These are phyloP conservation scores for Rauvolfia tetraphylla DNA, from an alignment of 257 asterid genomes.

Conservation along the genomic window DNA sequence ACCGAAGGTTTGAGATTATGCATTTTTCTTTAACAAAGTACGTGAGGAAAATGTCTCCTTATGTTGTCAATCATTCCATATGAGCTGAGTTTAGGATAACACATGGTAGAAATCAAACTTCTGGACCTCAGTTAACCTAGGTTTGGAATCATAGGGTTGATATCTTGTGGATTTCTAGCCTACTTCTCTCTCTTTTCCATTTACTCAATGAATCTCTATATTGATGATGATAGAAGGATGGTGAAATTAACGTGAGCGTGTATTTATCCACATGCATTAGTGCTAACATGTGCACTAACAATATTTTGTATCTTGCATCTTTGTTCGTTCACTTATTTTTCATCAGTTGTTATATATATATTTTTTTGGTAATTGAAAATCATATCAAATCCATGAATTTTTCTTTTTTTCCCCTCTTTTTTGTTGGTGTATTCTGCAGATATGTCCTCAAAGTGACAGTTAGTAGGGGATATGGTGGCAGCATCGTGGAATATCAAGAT, in stretches of 20 bases:
- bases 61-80: not conserved
- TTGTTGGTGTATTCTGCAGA: slow-evolving; percentile 40
- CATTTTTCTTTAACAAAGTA: not conserved
- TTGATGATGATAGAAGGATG: not conserved
- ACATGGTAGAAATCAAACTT: not conserved
- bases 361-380: not conserved
- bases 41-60: not conserved
- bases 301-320: not conserved
- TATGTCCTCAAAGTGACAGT: slow-evolving; percentile 86
- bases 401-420: not conserved
- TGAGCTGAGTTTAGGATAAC: not conserved
- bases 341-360: not conserved
- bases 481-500: slow-evolving; percentile 91
- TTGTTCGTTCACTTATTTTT: not conserved
- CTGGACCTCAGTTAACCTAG: not conserved
- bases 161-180: not conserved
- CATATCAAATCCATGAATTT: not conserved
- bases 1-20: not conserved
- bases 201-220: not conserved
- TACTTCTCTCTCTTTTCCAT: not conserved
- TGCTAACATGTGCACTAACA: not conserved
- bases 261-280: not conserved
- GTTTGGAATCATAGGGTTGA: not conserved
- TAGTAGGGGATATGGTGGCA: slow-evolving; percentile 93
- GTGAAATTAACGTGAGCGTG: not conserved